These are phyloP conservation scores for Fusarium bactridioides DNA, from an alignment of 2,329 filamentous ascomycete species.

Conservation along the genomic window DNA sequence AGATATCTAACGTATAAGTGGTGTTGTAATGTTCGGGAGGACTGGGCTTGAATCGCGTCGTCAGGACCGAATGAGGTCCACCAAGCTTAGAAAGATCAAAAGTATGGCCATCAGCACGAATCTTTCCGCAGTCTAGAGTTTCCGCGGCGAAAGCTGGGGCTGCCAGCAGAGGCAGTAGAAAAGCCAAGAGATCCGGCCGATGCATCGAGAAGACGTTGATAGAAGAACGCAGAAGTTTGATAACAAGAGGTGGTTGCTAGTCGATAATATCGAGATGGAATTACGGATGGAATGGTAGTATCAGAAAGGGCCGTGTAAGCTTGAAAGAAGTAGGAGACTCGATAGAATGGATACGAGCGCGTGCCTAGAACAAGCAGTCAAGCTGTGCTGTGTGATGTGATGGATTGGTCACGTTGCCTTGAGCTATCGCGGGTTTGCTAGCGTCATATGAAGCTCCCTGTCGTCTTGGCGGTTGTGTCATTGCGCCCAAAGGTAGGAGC, in stretches of 20 bases:
- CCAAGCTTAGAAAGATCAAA: constrained; percentile 71
- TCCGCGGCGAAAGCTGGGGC: constrained; percentile 52
- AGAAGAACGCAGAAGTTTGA: constrained; percentile 7
- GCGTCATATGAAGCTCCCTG: constrained; percentile 40
- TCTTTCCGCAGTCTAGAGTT: constrained; percentile 68
- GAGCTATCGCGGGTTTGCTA: constrained; percentile 39
- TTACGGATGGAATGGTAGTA: constrained; percentile 12
- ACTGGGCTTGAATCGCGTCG: constrained; percentile 60
- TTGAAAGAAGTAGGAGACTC: neutral
- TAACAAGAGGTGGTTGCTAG: neutral
- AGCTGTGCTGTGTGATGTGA: constrained; percentile 15
- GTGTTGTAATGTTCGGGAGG: constrained; percentile 68
- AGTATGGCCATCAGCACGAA: constrained; percentile 64
- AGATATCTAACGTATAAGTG: constrained; percentile 84
- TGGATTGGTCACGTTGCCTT: constrained; percentile 43
- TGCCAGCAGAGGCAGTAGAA: constrained; percentile 50
- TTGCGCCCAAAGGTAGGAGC: constrained; percentile 27
- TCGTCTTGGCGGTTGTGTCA: constrained; percentile 43
- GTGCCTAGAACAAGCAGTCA: constrained; percentile 15
- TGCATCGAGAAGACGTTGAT: constrained; percentile 47
- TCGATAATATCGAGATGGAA: neutral
- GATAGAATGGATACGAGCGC: neutral
- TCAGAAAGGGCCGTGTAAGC: neutral
- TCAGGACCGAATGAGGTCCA: constrained; percentile 75
- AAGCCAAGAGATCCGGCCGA: constrained; percentile 48